A percentile compares a stretch with the other conserved stretches of the same genome.
These are phyloP conservation scores for Acrodontium crateriforme DNA, from an alignment of 2,329 filamentous ascomycete genomes.

Conservation along the genomic window DNA sequence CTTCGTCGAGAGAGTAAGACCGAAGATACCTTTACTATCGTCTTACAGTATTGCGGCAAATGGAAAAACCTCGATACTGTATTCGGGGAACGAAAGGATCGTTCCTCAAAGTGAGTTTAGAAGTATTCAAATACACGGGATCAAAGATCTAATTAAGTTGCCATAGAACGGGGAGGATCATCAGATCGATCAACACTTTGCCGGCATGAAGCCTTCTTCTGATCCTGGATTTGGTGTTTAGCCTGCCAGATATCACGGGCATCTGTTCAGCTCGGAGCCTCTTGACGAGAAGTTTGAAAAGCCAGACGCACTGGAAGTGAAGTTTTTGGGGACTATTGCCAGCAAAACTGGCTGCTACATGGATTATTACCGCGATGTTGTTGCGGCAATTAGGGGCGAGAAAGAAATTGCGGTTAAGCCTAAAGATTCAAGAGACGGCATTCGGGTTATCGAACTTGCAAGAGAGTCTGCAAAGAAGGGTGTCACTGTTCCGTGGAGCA, in stretches of 20 bases:
- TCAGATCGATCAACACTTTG: constrained; percentile 23
- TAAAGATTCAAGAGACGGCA: constrained; percentile 25
- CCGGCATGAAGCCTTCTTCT: constrained; percentile 13
- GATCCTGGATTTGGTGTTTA: constrained; percentile 24
- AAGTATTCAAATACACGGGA: too few relatives aligned
- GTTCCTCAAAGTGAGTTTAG: constrained; percentile 26
- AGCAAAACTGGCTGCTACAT: constrained; percentile 28
- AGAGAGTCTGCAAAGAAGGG: constrained; percentile 26
- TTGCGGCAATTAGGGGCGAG: constrained; percentile 26
- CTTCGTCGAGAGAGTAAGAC: constrained; percentile 16
- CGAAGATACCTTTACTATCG: constrained; percentile 25
- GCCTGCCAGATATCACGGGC: constrained; percentile 23
- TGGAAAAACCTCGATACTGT: constrained; percentile 20
- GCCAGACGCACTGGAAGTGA: constrained; percentile 17
- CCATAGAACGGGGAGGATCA: constrained; percentile 17
- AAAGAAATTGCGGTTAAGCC: constrained; percentile 28
- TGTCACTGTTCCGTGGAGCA: constrained; percentile 14
- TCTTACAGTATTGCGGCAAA: constrained; percentile 23
- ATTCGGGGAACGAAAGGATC: constrained; percentile 23
- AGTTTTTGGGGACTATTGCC: constrained; percentile 12
- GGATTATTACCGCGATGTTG: constrained; percentile 30
- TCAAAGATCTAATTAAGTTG: background rate
- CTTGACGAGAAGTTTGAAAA: constrained; percentile 22
- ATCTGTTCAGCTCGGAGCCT: constrained; percentile 26
- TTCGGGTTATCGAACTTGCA: constrained; percentile 31